Evolutionary conservation across 805 yeast species (phyloP).

Genomic region (Barnettozyma salicaria): DNA sequence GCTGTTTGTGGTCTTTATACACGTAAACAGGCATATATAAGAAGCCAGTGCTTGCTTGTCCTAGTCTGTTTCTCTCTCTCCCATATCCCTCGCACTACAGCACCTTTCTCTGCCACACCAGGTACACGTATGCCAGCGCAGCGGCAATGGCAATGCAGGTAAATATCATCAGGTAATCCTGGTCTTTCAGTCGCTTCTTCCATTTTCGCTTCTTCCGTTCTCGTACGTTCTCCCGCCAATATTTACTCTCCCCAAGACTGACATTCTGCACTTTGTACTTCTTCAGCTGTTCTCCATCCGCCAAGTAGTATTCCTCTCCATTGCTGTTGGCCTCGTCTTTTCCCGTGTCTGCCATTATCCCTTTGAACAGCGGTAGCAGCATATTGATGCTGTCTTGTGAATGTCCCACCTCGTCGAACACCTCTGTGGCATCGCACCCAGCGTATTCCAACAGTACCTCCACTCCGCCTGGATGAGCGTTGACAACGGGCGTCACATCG

Average conservation of each 20-base stretch:
- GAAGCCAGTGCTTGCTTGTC: too few species aligned
- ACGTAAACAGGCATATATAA: too few species aligned
- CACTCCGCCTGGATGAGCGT: slow-evolving; percentile 67
- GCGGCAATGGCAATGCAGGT: slow-evolving; percentile 18
- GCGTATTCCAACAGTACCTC: slow-evolving; percentile 74
- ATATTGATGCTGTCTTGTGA: slow-evolving; percentile 88
- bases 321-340: slow-evolving; percentile 2
- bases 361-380: slow-evolving; percentile 62
- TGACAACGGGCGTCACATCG: slow-evolving; percentile 59
- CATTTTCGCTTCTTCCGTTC: slow-evolving; percentile 1
- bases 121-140: slow-evolving; percentile 13
- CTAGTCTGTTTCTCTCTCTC: too few species aligned
- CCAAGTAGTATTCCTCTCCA: background rate
- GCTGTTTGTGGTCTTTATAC: too few species aligned
- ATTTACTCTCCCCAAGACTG: slow-evolving; percentile 24
- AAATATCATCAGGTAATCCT: slow-evolving; percentile 8
- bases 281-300: slow-evolving; percentile 1
- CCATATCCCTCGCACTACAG: too few species aligned
- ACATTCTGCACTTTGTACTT: slow-evolving; percentile 15
- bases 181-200: slow-evolving; percentile 12
- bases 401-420: slow-evolving; percentile 93
- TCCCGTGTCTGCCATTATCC: slow-evolving; percentile 41
- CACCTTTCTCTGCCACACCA: slow-evolving; percentile 17
- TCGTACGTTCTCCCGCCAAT: slow-evolving; percentile 9
- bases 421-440: slow-evolving; percentile 71